Evolutionary conservation across 2,329 filamentous ascomycete genomes (phyloP), one percentile per base, ranked within the genome.

Genomic region (Teratosphaeria nubilosa): DNA sequence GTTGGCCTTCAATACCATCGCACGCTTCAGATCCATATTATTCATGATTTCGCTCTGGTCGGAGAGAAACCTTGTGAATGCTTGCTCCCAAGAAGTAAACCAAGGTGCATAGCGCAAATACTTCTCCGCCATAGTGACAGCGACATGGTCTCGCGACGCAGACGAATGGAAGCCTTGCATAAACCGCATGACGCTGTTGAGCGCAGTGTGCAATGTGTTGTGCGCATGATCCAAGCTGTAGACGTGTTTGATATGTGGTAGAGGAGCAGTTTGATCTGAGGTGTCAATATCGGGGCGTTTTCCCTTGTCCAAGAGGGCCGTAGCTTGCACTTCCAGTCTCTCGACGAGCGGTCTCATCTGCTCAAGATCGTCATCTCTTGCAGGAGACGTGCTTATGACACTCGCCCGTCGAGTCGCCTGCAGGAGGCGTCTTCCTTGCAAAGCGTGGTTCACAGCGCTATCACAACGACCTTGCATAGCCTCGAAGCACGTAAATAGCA

Each of bases 1-100:
- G 54, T 70, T 70, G 25, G 68, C 65, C 56, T 70, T 70, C n/a
- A 70, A 63, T n/a, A 70, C 68, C 67, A 70, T 70, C 2, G 68
- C 67, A 25, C 68, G 64, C 58, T 70, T 70, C 53, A 68, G 60
- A 56, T 70, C 68, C 59, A 67, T 63, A 57, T 69, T 66, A 30
- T 61, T 60, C 61, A 70, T 65, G 58, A 57, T 60, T 24, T 63
- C 65, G 31, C 63, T 62, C 51, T 64, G 60, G 7, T 64, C 61
- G 5, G 65, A 63, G 14, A 70, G 58, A 51, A 62, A 70, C 1
- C 58, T 37, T 9, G 67, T 68, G 57, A 70, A 70, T 2, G 65
- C 67, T 16, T 56, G 41, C 41, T 70, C 68, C 68, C 68, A 70
- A 31, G 63, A 62, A 32, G 61, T 58, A 32, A 70, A 69, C 67